Conservation (phyloP, 129 eudicot species). For the Cynara cardunculus region DNA sequence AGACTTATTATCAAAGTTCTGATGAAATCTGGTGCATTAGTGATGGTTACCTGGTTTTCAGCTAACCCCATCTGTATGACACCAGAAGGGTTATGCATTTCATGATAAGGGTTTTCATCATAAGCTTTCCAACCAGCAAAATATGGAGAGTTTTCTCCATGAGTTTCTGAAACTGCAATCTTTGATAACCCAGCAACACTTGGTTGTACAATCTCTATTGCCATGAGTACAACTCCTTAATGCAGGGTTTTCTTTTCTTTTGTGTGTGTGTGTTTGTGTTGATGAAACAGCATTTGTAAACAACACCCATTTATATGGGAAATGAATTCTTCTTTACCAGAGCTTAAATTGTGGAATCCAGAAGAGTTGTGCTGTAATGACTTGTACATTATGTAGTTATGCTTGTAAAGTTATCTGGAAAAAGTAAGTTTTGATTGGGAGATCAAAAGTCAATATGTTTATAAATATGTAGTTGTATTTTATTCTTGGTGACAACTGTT, state of each 20-base stretch:
- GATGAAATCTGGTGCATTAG: conserved; percentile 4
- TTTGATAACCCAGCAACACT: conserved; percentile 44
- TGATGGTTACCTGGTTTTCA: conserved; percentile 66
- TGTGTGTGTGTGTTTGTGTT: conserved; percentile 12
- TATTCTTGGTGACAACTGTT: conserved; percentile 78
- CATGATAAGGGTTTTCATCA: conserved; percentile 81
- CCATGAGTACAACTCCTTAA: conserved; percentile 33
- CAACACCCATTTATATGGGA: conserved; percentile 37
- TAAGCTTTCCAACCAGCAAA: conserved; percentile 98
- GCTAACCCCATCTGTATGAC: conserved; percentile 96
- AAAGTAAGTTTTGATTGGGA: conserved; percentile 49
- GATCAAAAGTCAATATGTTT: conserved; percentile 55
- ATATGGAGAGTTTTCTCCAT: conserved; percentile 92
- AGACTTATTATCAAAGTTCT: not conserved
- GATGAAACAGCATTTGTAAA: conserved; percentile 29
- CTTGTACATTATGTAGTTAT: conserved; percentile 8
- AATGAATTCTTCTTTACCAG: conserved; percentile 12
- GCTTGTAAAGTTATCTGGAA: conserved; percentile 7
- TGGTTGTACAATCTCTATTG: conserved; percentile 51
- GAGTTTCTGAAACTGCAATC: conserved; percentile 74
- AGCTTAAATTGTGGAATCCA: conserved; percentile 1
- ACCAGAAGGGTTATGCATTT: conserved; percentile 52
- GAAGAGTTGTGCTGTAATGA: not conserved
- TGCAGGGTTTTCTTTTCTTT: not conserved
- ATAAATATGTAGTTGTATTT: conserved; percentile 5